Conservation (phyloP, 2,329 filamentous ascomycete species). For the Cladosporium colombiae region DNA sequence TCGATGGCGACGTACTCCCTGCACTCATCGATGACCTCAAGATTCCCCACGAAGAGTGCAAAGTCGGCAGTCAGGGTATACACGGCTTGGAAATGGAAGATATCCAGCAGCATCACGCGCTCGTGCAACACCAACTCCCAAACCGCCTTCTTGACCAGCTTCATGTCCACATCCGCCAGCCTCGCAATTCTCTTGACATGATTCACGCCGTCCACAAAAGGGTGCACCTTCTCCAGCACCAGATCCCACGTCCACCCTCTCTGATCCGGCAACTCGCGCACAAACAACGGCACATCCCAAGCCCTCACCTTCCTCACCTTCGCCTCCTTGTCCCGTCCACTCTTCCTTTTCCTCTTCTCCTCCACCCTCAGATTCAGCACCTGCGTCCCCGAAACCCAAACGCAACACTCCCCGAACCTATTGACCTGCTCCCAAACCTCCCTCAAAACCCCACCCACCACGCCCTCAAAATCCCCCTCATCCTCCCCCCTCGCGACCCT, state of each 20-base stretch:
- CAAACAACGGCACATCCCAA: constrained; percentile 86
- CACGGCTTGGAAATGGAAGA: constrained; percentile 91
- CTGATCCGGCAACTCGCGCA: constrained; percentile 51
- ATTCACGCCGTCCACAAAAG: constrained; percentile 86
- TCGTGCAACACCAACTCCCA: constrained; percentile 92
- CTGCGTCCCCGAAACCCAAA: constrained; percentile 28
- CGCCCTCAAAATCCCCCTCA: constrained; percentile 21
- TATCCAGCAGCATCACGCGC: constrained; percentile 84
- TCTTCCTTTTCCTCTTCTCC: background rate
- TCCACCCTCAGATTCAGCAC: constrained; percentile 35
- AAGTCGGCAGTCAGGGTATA: constrained; percentile 83
- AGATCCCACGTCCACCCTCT: constrained; percentile 73
- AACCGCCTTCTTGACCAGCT: constrained; percentile 81
- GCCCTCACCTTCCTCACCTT: constrained; percentile 74
- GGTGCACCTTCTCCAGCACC: constrained; percentile 75
- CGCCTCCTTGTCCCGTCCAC: background rate
- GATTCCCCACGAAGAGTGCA: constrained; percentile 74
- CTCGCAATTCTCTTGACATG: constrained; percentile 85
- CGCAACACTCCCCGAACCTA: constrained; percentile 85
- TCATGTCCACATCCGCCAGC: constrained; percentile 81
- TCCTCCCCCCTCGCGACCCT: constrained; percentile 23
- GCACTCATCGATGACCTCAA: constrained; percentile 81
- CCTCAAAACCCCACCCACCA: constrained; percentile 70
- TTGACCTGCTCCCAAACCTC: constrained; percentile 90
- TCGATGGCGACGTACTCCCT: constrained; percentile 72